These are phyloP conservation scores for Crataegus laevigata DNA, from an alignment of 306 rosid genomes.

Conservation along the genomic window DNA sequence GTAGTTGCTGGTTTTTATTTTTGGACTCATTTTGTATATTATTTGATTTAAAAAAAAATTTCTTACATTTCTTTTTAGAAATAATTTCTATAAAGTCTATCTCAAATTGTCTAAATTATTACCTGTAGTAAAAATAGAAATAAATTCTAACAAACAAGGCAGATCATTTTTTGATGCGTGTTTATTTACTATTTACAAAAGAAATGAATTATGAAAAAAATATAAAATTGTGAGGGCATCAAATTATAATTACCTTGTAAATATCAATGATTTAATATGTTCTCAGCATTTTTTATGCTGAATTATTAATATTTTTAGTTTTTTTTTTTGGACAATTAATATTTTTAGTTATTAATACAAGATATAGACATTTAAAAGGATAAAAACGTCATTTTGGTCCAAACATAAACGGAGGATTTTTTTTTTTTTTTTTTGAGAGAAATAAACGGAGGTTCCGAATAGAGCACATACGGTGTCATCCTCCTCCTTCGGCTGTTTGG, in stretches of 20 bases:
- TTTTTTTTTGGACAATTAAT: no score
- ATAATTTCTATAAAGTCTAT: no score
- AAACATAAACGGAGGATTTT: background rate
- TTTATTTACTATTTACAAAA: no score
- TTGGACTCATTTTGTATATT: background rate
- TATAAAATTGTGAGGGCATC: no score
- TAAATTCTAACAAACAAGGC: background rate
- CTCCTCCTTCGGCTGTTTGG: background rate
- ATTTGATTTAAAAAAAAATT: no score
- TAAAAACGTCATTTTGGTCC: background rate
- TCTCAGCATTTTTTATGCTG: background rate
- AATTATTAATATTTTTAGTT: background rate
- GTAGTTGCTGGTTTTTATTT: background rate
- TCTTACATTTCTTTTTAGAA: no score
- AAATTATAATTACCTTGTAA: no score
- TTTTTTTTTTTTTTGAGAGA: no score
- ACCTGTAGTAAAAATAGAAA: no score
- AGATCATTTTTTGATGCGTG: background rate
- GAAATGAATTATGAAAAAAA: no score
- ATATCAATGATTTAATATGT: no score
- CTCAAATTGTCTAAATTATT: no score
- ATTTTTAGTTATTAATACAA: background rate
- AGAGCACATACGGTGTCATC: background rate
- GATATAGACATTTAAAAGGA: background rate
- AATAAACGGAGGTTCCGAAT: background rate